Evolutionary conservation across 805 yeast genomes (phyloP).

Genomic region (Blastobotrys peoriensis): DNA sequence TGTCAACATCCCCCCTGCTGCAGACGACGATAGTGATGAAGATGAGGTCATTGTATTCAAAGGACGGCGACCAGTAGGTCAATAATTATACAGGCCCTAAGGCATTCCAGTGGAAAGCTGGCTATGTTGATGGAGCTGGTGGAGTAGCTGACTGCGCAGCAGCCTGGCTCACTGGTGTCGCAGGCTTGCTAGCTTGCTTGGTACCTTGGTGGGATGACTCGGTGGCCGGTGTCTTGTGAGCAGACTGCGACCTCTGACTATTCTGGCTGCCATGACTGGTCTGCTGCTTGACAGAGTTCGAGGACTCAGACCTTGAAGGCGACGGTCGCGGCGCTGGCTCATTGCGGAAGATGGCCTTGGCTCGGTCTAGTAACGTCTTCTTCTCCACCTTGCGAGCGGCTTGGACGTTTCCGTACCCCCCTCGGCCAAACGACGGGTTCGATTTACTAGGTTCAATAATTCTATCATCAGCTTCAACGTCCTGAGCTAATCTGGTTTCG

Average conservation of each 20-base stretch:
- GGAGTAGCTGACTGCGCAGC: too few relatives aligned
- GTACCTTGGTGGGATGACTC: neutral
- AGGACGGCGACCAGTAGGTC: slow-evolving; percentile 1
- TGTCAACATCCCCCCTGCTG: too few relatives aligned
- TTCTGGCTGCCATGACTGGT: neutral
- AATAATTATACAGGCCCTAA: too few relatives aligned
- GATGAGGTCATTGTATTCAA: slow-evolving; percentile 12
- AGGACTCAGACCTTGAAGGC: too few relatives aligned
- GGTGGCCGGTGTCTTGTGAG: neutral
- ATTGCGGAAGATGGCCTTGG: slow-evolving; percentile 40
- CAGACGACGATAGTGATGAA: slow-evolving; percentile 8
- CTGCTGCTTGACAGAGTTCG: too few relatives aligned
- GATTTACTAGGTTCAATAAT: slow-evolving; percentile 37
- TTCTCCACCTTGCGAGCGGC: slow-evolving; percentile 23
- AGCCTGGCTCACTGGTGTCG: neutral
- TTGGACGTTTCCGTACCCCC: slow-evolving; percentile 59
- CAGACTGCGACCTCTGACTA: neutral
- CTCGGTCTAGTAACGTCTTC: slow-evolving; percentile 40
- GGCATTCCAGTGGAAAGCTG: too few relatives aligned
- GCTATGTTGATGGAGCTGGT: too few relatives aligned
- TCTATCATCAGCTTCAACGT: slow-evolving; percentile 43
- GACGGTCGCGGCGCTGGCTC: too few relatives aligned
- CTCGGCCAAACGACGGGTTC: slow-evolving; percentile 48
- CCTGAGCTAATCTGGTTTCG: slow-evolving; percentile 58
- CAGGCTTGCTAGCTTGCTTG: neutral